phyloP scores from a whole-genome alignment of 768 basidiomycete genomes.

The Leccinum fibrillosum region DNA sequence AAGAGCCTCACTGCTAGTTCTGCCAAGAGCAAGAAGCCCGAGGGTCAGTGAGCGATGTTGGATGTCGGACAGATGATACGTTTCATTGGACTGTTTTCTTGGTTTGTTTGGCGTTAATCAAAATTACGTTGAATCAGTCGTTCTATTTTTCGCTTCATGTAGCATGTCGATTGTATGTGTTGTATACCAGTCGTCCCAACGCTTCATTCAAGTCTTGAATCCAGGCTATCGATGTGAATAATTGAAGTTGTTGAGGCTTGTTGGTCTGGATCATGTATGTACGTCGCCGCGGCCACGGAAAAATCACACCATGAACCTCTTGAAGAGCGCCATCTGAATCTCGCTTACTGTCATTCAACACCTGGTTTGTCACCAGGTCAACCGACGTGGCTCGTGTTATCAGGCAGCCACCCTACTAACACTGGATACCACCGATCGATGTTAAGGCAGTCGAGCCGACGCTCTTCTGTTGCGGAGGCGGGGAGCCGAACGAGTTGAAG shows the following conservation, averaged over 20 bases:
- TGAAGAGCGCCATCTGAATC: background rate
- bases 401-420: background rate
- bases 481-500: background rate
- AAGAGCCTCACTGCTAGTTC: constrained; percentile 63
- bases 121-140: constrained; percentile 16
- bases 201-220: background rate
- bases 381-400: background rate
- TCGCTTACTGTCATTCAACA: background rate
- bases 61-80: background rate
- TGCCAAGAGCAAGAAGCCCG: constrained; percentile 47
- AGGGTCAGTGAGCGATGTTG: constrained; percentile 22
- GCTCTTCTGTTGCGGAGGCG: background rate
- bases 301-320: background rate
- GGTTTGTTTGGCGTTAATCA: background rate
- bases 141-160: constrained; percentile 12
- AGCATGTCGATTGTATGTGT: constrained; percentile 5
- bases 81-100: constrained; percentile 5
- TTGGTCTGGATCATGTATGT: background rate
- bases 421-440: background rate
- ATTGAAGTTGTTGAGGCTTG: background rate
- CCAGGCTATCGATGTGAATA: background rate
- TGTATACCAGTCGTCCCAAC: constrained; percentile 4
- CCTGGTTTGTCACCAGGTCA: background rate
- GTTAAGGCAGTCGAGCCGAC: background rate
- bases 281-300: background rate